phyloP scores from a whole-genome alignment of 768 basidiomycete genomes.

The Hypholoma fasciculare region DNA sequence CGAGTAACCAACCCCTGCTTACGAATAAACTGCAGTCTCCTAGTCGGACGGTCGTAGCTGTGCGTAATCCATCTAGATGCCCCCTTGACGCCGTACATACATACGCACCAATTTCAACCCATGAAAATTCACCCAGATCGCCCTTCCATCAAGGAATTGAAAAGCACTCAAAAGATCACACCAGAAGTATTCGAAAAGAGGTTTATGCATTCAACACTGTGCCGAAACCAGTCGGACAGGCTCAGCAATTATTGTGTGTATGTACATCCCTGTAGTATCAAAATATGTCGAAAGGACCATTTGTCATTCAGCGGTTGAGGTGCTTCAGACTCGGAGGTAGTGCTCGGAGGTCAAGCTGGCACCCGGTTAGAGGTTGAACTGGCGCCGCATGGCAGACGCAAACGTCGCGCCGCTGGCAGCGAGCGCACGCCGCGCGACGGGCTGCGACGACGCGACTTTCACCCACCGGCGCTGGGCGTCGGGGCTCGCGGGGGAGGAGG shows the following conservation, averaged over 20 bases:
- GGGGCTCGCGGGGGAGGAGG: background rate
- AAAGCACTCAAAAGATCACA: too few species aligned
- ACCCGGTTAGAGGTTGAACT: too few species aligned
- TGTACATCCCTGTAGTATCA: constrained; percentile 22
- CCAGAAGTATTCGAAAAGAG: constrained; percentile 2
- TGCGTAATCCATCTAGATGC: too few species aligned
- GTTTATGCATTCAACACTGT: constrained; percentile 21
- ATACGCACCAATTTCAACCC: too few species aligned
- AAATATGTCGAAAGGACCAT: constrained; percentile 3
- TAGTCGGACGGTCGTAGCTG: too few species aligned
- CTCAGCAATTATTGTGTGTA: constrained; percentile 19
- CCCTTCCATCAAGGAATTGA: too few species aligned
- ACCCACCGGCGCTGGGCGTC: constrained; percentile 7
- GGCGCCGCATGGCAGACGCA: constrained; percentile 22
- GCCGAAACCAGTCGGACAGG: constrained; percentile 29
- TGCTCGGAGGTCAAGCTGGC: too few species aligned
- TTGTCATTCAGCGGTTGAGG: constrained; percentile 1
- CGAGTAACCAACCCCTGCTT: too few species aligned
- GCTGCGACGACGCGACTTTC: constrained; percentile 3
- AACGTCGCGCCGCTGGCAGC: constrained; percentile 22
- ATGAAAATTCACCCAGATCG: too few species aligned
- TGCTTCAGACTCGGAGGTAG: too few species aligned
- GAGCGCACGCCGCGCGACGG: constrained; percentile 11
- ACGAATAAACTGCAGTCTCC: too few species aligned
- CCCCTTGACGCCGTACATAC: too few species aligned